Evolutionary conservation across 768 basidiomycete genomes (phyloP).

Genomic region (Lyophyllum atratum): DNA sequence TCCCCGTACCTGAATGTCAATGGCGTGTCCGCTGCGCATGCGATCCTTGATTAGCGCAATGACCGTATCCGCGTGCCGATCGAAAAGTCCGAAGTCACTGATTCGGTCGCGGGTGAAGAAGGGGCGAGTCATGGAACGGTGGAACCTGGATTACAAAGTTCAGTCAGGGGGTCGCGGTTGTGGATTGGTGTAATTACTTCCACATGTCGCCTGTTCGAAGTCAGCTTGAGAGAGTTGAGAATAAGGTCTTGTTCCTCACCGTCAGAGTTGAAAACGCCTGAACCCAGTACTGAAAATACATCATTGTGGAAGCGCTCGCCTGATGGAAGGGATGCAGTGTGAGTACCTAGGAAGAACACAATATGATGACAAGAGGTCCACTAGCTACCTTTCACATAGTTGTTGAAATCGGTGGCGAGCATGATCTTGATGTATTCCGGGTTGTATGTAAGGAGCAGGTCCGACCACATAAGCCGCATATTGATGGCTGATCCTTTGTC

Average conservation of each 20-base stretch:
- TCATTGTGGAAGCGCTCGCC: slow-evolving; percentile 43
- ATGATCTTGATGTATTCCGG: slow-evolving; percentile 61
- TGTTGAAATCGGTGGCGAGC: slow-evolving; percentile 57
- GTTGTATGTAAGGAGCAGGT: slow-evolving; percentile 46
- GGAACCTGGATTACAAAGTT: slow-evolving; percentile 40
- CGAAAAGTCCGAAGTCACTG: slow-evolving; percentile 62
- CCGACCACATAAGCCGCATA: slow-evolving; percentile 44
- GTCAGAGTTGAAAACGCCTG: slow-evolving; percentile 71
- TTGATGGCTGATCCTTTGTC: slow-evolving; percentile 45
- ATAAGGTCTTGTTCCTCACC: slow-evolving; percentile 33
- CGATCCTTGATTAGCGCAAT: slow-evolving; percentile 49
- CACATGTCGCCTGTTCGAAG: slow-evolving; percentile 33
- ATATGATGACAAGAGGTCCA: too few species aligned
- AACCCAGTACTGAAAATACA: slow-evolving; percentile 54
- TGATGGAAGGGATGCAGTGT: slow-evolving; percentile 15
- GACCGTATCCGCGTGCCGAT: slow-evolving; percentile 49
- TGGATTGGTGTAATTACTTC: slow-evolving; percentile 25
- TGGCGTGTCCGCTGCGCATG: slow-evolving; percentile 47
- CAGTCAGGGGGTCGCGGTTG: not conserved
- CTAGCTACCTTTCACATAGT: slow-evolving; percentile 55
- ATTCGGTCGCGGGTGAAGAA: slow-evolving; percentile 62
- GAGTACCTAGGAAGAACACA: not conserved
- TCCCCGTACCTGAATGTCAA: slow-evolving; percentile 59
- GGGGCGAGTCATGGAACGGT: slow-evolving; percentile 65
- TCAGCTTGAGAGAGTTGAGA: not conserved